Base-by-base conservation (phyloP, 768 basidiomycete species). In the Lactifluus rugatus region DNA sequence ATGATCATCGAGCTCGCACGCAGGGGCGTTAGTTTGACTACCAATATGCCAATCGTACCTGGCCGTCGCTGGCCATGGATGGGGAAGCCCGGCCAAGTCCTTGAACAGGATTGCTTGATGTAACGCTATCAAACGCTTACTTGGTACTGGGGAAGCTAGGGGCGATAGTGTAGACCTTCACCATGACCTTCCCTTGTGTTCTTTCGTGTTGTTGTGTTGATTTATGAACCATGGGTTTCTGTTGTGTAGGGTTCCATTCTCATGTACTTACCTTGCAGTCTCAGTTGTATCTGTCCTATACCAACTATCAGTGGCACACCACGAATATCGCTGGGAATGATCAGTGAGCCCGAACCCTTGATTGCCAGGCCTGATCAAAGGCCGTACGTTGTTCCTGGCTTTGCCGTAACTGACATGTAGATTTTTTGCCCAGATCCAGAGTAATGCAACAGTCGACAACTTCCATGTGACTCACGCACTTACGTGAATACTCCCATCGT, bases 61-160 rank as follows among this genome's bases (percentile, higher is more conserved):
- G 76, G 78, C 61, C 76, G 80, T 49, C 78, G 85, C 53, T 93
- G 88, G 90, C 72, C 72, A 14, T 93, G 91, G 91, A 93, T 93
- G 91, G 89, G 89, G 66, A 82, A 78, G 66, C 72, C 74, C 39
- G 89, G 89, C 10, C 75, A 82, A 70, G 73, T 90, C 57, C 71
- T 87, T 63, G 83, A 87, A 66, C 67, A 65, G 48, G 68, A 71
- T 25, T 52, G 53, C n/a, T 49, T 52, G 44, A 58, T 21, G 10
- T 48, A 49, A 5, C 44, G 5, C 26, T 37, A 41, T 39, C 52
- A 44, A 39, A 49, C n/a, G 2, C 36, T 13, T 42, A 17, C 37
- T 41, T 44, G 11, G n/a, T 10, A 34, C 42, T 16, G 17, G 31
- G 19, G 19, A 17, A n/a, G 31, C 11, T n/a, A 9, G 21, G 42